Evolutionary conservation across 1,139 yeast genomes (phyloP).

Genomic region (Suhomyces anneliseae): DNA sequence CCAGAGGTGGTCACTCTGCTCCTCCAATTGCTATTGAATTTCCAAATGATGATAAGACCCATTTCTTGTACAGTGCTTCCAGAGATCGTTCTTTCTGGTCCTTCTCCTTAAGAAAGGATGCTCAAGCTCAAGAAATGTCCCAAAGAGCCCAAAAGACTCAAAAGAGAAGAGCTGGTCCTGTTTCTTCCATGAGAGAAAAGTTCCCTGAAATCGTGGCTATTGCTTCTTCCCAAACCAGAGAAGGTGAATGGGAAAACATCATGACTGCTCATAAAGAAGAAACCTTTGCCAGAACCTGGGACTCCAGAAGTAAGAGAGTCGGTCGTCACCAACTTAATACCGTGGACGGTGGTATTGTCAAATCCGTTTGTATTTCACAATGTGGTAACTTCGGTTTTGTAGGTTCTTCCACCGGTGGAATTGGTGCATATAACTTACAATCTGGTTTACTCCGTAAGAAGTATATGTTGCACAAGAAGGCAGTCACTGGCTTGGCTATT

Average conservation of each 20-base stretch:
- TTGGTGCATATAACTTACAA: constrained; percentile 86
- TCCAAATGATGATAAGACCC: constrained; percentile 77
- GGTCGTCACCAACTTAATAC: constrained; percentile 74
- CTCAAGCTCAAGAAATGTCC: constrained; percentile 92
- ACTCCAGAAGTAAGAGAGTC: constrained; percentile 74
- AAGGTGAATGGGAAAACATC: constrained; percentile 93
- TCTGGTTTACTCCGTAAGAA: constrained; percentile 77
- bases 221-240: constrained; percentile 74
- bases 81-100: constrained; percentile 87
- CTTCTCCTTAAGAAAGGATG: constrained; percentile 90
- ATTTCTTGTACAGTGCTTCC: constrained; percentile 83
- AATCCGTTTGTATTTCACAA: constrained; percentile 75
- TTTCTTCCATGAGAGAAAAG: constrained; percentile 54
- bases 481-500: constrained; percentile 85
- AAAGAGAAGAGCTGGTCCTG: constrained; percentile 59
- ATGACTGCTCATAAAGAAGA: constrained; percentile 91
- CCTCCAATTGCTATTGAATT: constrained; percentile 81
- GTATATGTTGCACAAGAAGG: constrained; percentile 66
- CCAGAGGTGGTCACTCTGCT: constrained; percentile 95
- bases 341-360: constrained; percentile 79
- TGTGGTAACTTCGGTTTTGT: constrained; percentile 96
- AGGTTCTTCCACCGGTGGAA: constrained; percentile 90
- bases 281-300: constrained; percentile 89
- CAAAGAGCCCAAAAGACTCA: constrained; percentile 65
- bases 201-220: constrained; percentile 75